Evolutionary conservation across 2,329 filamentous ascomycete species (phyloP).

Genomic region (Coniochaeta sp.): DNA sequence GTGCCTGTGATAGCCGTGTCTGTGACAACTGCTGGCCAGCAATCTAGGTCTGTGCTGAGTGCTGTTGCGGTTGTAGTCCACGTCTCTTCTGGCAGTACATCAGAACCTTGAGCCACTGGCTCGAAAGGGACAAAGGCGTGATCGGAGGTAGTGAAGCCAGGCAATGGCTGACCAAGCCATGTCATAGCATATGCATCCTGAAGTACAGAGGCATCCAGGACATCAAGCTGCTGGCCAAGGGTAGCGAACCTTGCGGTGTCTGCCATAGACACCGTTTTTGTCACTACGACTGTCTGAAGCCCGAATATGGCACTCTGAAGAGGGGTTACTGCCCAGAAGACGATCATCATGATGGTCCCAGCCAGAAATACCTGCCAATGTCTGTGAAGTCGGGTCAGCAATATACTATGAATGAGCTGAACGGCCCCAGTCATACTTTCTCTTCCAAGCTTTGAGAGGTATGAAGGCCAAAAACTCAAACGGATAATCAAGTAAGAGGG

Average conservation of each 20-base stretch:
- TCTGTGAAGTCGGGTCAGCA: constrained; percentile 26
- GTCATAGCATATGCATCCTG: constrained; percentile 36
- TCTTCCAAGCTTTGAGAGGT: constrained; percentile 21
- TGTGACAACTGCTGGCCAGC: constrained; percentile 24
- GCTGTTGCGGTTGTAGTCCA: constrained; percentile 21
- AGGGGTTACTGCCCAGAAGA: constrained; percentile 49
- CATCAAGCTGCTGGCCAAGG: constrained; percentile 9
- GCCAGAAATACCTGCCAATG: constrained; percentile 47
- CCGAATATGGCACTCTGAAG: constrained; percentile 48
- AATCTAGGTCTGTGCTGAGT: constrained; percentile 27
- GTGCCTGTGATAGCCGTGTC: background rate
- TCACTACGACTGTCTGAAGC: constrained; percentile 19
- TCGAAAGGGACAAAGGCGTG: constrained; percentile 36
- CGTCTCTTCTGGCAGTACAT: constrained; percentile 11
- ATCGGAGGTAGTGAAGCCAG: constrained; percentile 32
- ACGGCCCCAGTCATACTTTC: constrained; percentile 25
- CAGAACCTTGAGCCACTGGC: background rate
- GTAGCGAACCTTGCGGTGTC: constrained; percentile 11
- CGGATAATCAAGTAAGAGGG: constrained; percentile 46
- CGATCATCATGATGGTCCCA: constrained; percentile 37
- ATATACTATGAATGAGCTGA: no score
- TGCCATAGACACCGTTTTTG: background rate
- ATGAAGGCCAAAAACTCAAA: constrained; percentile 25
- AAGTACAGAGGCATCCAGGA: constrained; percentile 26
- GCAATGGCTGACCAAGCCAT: constrained; percentile 35